Conservation (phyloP, 2,329 filamentous ascomycete species). For the Polytolypa hystricis region DNA sequence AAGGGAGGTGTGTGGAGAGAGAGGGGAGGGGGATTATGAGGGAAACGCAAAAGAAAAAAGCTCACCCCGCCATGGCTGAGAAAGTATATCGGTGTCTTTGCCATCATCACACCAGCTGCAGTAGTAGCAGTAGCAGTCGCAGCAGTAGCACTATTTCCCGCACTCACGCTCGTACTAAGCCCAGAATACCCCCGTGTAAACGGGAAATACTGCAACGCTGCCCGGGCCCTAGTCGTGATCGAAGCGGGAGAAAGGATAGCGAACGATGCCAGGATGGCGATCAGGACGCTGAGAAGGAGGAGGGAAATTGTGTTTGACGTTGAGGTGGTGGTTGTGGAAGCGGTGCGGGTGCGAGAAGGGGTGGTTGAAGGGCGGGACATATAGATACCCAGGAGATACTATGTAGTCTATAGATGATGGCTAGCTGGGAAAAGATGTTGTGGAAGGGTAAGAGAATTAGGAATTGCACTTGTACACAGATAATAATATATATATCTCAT, state of each 20-base stretch:
- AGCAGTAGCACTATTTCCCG: background rate
- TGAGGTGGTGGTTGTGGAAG: background rate
- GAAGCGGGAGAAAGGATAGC: background rate
- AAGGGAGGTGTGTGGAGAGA: too few relatives aligned
- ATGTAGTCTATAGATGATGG: too few relatives aligned
- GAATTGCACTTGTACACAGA: too few relatives aligned
- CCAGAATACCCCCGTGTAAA: too few relatives aligned
- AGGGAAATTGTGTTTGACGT: background rate
- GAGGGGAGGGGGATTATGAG: too few relatives aligned
- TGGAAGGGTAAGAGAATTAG: too few relatives aligned
- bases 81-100: constrained; percentile 42
- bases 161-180: background rate
- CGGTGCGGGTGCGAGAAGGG: background rate
- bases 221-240: background rate
- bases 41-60: too few relatives aligned
- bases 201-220: background rate
- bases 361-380: background rate
- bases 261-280: constrained; percentile 1
- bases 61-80: constrained; percentile 39
- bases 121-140: background rate
- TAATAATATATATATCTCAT: too few relatives aligned
- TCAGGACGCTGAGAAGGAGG: background rate
- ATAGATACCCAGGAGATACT: background rate
- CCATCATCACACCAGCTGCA: background rate
- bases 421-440: too few relatives aligned